phyloP scores from a whole-genome alignment of 331 rosid species.

The Rosa hybrid region DNA sequence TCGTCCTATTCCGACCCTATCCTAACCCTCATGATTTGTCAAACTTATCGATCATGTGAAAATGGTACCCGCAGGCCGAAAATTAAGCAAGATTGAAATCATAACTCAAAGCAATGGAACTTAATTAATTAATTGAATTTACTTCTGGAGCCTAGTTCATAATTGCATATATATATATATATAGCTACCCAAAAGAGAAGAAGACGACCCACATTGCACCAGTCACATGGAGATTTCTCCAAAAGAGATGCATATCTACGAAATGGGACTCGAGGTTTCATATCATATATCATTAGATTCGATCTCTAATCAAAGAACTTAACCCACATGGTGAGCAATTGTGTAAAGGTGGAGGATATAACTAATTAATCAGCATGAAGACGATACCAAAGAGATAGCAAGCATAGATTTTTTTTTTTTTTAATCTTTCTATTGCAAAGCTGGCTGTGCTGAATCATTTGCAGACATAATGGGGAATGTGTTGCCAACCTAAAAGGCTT shows the following conservation, averaged over 20 bases:
- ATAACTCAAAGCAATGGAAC: not conserved
- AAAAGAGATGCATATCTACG: not conserved
- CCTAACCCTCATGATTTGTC: not conserved
- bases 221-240: not conserved
- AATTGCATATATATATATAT: too few relatives aligned
- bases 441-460: not conserved
- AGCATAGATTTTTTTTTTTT: not conserved
- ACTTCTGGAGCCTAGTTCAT: not conserved
- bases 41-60: slow-evolving; percentile 2
- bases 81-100: not conserved
- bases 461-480: not conserved
- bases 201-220: not conserved
- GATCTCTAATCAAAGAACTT: not conserved
- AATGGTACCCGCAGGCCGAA: not conserved
- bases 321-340: not conserved
- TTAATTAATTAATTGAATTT: not conserved
- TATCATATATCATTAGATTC: not conserved
- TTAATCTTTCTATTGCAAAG: not conserved
- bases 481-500: slow-evolving; percentile 3
- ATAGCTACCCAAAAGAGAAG: not conserved
- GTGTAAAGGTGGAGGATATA: not conserved
- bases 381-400: not conserved
- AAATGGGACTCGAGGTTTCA: not conserved
- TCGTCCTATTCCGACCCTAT: not conserved
- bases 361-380: not conserved